A percentile compares a stretch with the other conserved stretches of the same genome.
These are phyloP conservation scores for Colletotrichum lupini DNA, from an alignment of 2,329 filamentous ascomycete genomes.

Conservation along the genomic window DNA sequence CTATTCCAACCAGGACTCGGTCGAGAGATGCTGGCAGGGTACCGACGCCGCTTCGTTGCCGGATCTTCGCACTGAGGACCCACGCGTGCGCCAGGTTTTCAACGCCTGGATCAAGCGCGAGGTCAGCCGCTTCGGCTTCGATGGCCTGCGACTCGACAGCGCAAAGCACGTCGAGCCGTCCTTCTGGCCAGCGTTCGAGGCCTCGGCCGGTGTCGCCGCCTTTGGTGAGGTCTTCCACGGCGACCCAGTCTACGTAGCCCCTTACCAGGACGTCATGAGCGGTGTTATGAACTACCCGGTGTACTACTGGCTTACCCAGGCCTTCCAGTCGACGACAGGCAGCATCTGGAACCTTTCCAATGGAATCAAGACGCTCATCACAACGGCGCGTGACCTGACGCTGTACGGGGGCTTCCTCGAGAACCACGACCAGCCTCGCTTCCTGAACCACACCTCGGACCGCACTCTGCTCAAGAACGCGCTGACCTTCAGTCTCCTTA, in stretches of 20 bases:
- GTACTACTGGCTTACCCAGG: constrained; percentile 53
- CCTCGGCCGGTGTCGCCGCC: constrained; percentile 66
- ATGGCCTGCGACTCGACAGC: constrained; percentile 70
- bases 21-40: constrained; percentile 60
- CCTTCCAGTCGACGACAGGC: constrained; percentile 44
- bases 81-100: constrained; percentile 60
- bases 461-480: constrained; percentile 68
- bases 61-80: constrained; percentile 68
- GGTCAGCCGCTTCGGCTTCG: constrained; percentile 70
- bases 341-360: constrained; percentile 50
- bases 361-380: constrained; percentile 37
- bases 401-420: constrained; percentile 58
- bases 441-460: constrained; percentile 63
- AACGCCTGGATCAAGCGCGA: constrained; percentile 69
- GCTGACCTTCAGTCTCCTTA: constrained; percentile 70
- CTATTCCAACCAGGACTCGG: constrained; percentile 61
- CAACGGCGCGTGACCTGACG: constrained; percentile 22
- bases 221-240: constrained; percentile 71
- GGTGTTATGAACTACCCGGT: constrained; percentile 71
- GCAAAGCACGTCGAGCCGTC: constrained; percentile 70
- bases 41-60: constrained; percentile 66
- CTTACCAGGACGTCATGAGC: constrained; percentile 65
- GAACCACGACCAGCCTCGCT: constrained; percentile 69
- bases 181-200: constrained; percentile 67
- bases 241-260: constrained; percentile 59